A percentile compares a stretch with the other conserved stretches of the same genome.
Conservation (phyloP, 441 rosid genomes). For the Francoa sonchifolia region DNA sequence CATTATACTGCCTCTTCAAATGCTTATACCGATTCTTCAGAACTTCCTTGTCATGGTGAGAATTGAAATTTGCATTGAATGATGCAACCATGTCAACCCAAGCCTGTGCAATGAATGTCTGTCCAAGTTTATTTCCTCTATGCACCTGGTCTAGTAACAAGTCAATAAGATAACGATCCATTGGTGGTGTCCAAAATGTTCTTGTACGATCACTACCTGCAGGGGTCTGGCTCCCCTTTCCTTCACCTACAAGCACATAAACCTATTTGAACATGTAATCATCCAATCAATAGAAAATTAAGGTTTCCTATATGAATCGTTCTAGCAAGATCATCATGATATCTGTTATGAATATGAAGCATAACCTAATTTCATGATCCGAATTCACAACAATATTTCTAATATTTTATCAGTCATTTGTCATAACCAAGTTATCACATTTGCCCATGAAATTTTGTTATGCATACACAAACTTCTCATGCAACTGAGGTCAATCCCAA, state of each 20-base stretch:
- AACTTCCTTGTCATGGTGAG: conserved; percentile 61
- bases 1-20: conserved; percentile 65
- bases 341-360: conserved; percentile 1
- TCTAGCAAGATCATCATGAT: not conserved
- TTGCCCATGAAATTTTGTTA: not conserved
- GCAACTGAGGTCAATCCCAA: not conserved
- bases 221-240: conserved; percentile 24
- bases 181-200: conserved; percentile 85
- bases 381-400: not conserved
- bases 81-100: conserved; percentile 58
- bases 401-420: not conserved
- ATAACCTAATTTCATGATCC: not conserved
- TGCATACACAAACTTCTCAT: conserved; percentile 3
- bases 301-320: conserved; percentile 1
- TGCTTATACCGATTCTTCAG: conserved; percentile 79
- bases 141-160: conserved; percentile 65
- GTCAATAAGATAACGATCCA: conserved; percentile 72
- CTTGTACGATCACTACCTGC: conserved; percentile 47
- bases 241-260: conserved; percentile 27
- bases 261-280: conserved; percentile 3
- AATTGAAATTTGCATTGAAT: conserved; percentile 52
- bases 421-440: not conserved
- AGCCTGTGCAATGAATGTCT: conserved; percentile 67
- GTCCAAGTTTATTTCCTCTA: conserved; percentile 72
- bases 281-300: conserved; percentile 9